Evolutionary conservation across 2,329 filamentous ascomycete species (phyloP).

Genomic region (Ilyonectria destructans): DNA sequence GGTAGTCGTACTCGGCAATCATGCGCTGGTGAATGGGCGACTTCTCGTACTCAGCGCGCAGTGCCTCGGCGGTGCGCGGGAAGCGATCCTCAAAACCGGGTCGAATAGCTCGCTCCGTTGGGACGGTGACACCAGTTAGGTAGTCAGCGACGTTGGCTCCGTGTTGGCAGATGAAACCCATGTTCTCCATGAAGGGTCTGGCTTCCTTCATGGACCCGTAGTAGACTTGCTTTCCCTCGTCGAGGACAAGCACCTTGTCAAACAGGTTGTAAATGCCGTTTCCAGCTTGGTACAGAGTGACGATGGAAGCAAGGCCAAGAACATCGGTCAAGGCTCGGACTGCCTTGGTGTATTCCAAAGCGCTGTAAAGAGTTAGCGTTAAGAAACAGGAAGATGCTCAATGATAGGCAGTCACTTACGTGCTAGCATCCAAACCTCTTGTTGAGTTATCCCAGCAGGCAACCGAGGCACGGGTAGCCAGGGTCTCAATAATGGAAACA

Average conservation of each 20-base stretch:
- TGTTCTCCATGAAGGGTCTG: slow-evolving; percentile 74
- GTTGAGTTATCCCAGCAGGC: slow-evolving; percentile 80
- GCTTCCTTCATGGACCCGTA: slow-evolving; percentile 75
- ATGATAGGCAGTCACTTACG: slow-evolving; percentile 53
- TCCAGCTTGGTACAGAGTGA: slow-evolving; percentile 79
- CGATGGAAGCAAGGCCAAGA: slow-evolving; percentile 72
- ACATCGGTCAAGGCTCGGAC: slow-evolving; percentile 77
- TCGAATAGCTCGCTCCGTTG: slow-evolving; percentile 77
- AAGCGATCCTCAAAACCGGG: slow-evolving; percentile 58
- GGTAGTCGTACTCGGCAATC: slow-evolving; percentile 72
- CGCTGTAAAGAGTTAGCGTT: slow-evolving; percentile 52
- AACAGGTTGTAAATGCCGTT: slow-evolving; percentile 80
- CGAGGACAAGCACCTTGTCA: slow-evolving; percentile 79
- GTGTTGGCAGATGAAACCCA: slow-evolving; percentile 75
- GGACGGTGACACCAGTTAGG: slow-evolving; percentile 77
- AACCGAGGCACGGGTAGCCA: slow-evolving; percentile 72
- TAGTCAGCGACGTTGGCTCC: slow-evolving; percentile 78
- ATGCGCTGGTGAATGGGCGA: slow-evolving; percentile 67
- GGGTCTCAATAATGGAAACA: slow-evolving; percentile 77
- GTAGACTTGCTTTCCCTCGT: slow-evolving; percentile 77
- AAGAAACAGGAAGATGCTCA: fast-evolving
- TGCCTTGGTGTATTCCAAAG: slow-evolving; percentile 73
- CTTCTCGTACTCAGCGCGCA: slow-evolving; percentile 67
- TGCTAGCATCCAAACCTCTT: slow-evolving; percentile 76
- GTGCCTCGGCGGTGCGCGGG: slow-evolving; percentile 61